Percentiles rank a stretch among this genome's conserved stretches.
Conservation (phyloP, 2,329 filamentous ascomycete species). For the Aspergillus chevalieri region DNA sequence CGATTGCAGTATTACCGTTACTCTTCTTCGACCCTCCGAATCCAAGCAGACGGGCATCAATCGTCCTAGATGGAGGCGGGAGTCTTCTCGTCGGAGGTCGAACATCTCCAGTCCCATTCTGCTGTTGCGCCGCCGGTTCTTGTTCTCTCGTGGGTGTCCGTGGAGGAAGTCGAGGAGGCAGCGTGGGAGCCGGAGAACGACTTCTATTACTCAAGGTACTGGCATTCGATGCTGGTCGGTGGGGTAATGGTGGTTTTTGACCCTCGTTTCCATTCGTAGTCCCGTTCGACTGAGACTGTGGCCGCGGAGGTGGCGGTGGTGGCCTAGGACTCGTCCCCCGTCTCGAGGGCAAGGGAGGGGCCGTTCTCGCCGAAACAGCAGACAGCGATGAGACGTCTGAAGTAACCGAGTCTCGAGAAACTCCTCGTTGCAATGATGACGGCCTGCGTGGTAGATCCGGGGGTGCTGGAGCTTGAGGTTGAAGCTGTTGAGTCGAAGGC, state of each 20-base stretch:
- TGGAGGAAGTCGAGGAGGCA: conserved; percentile 4
- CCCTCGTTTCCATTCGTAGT: conserved; percentile 7
- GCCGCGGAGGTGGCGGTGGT: conserved; percentile 14
- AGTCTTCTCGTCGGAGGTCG: conserved; percentile 22
- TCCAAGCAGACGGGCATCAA: conserved; percentile 38
- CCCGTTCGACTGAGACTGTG: conserved; percentile 13
- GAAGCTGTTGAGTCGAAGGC: conserved; percentile 25
- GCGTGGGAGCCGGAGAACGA: neutral
- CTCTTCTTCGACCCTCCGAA: conserved; percentile 43
- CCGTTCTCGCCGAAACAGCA: conserved; percentile 30
- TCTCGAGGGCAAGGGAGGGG: conserved; percentile 52
- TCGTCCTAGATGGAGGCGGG: conserved; percentile 29
- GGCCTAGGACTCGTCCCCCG: conserved; percentile 19
- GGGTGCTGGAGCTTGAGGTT: conserved; percentile 3
- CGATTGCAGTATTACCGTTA: conserved; percentile 5
- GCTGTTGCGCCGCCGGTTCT: conserved; percentile 6
- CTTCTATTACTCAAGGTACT: conserved; percentile 4
- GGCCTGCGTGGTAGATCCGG: conserved; percentile 47
- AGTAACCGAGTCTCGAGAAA: conserved; percentile 47
- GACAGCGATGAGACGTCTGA: conserved; percentile 49
- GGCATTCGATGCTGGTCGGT: conserved; percentile 15
- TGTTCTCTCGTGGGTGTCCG: conserved; percentile 15
- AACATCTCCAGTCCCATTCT: conserved; percentile 9
- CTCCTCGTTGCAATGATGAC: conserved; percentile 26
- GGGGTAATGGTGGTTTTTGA: conserved; percentile 16